Percentiles rank a stretch among this genome's conserved stretches.
phyloP scores from a whole-genome alignment of 768 basidiomycete species.

The Leccinum sublutescens region DNA sequence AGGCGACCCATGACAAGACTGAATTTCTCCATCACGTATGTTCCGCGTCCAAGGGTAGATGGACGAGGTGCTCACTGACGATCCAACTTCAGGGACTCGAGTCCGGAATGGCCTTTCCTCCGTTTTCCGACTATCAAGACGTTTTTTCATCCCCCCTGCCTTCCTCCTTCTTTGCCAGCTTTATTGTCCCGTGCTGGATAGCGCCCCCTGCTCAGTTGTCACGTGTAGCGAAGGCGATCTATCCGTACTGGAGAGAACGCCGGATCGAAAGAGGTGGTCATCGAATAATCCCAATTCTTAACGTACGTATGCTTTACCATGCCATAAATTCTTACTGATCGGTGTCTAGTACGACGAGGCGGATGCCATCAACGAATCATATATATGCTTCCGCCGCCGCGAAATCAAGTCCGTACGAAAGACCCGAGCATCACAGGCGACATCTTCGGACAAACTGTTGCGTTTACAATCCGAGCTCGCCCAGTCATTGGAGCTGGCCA shows the following conservation, averaged over 20 bases:
- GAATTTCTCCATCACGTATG: constrained; percentile 89
- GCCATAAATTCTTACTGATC: constrained; percentile 1
- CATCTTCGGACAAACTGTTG: constrained; percentile 84
- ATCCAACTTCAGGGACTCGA: constrained; percentile 50
- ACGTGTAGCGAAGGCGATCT: constrained; percentile 69
- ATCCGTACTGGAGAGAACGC: constrained; percentile 89
- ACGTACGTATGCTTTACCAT: constrained; percentile 50
- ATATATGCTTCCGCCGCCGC: constrained; percentile 94
- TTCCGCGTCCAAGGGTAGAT: constrained; percentile 10
- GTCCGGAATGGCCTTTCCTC: constrained; percentile 66
- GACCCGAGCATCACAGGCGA: constrained; percentile 87
- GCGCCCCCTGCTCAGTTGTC: constrained; percentile 61
- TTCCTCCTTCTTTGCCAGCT: constrained; percentile 66
- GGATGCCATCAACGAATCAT: constrained; percentile 87
- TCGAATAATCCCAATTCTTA: constrained; percentile 81
- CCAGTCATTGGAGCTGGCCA: constrained; percentile 71
- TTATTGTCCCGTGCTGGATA: constrained; percentile 63
- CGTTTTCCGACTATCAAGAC: constrained; percentile 71
- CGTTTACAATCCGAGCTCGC: constrained; percentile 77
- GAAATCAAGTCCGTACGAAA: constrained; percentile 94
- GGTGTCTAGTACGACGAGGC: constrained; percentile 74
- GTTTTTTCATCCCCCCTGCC: constrained; percentile 60
- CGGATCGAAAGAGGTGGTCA: constrained; percentile 78
- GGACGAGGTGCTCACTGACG: neutral
- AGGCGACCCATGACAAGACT: constrained; percentile 83